Base-by-base conservation (phyloP, 805 yeast species). In the Barnettozyma botsteinii region DNA sequence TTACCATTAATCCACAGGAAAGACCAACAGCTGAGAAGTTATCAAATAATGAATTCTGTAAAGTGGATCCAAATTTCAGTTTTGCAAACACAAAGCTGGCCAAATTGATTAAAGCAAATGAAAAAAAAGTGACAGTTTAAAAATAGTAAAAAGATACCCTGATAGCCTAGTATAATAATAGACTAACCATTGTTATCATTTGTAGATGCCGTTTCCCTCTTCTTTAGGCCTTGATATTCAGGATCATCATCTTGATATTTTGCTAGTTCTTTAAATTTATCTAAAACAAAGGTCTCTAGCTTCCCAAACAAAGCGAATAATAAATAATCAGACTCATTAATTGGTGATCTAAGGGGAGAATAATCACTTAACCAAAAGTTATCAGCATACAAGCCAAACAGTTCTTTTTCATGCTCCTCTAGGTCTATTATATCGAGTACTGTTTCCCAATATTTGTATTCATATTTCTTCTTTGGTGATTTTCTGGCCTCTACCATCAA, bases 21-120 rank as follows among this genome's bases (percentile, higher is more conserved):
- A 69, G 98, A 52, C 98, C 98, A 0, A 91, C 97, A 0, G 97
- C 97, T 0, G 70, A 67, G 33, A 69, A 73, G 33, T 61, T 89
- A 15, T 57, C 80, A 33, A 49, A 64, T 4, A 80, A 85, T 56
- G 64, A 67, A 15, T 79, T 83, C 53, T 69, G 77, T 55, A 46
- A 40, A 12, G 60, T 59, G 1, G 67, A 66, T 35, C 45, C 59
- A 0, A 39, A 50, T 4, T 83, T 79, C 55, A 60, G 62, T 22
- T 83, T 83, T 51, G 54, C 61, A 17, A 60, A 67, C 13, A 81
- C 89, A 0, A 65, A 67, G 46, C 61, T 82, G 37, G 79, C 82
- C 1, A 62, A 68, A 39, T 60, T 75, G 57, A 80, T 83, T 42
- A 66, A 56, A 41, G 53, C 64, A 1, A 68, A 68, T 48, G 68